Evolutionary conservation across 148 eudicot genomes (phyloP).

Genomic region (Rhododendron mucronatum): DNA sequence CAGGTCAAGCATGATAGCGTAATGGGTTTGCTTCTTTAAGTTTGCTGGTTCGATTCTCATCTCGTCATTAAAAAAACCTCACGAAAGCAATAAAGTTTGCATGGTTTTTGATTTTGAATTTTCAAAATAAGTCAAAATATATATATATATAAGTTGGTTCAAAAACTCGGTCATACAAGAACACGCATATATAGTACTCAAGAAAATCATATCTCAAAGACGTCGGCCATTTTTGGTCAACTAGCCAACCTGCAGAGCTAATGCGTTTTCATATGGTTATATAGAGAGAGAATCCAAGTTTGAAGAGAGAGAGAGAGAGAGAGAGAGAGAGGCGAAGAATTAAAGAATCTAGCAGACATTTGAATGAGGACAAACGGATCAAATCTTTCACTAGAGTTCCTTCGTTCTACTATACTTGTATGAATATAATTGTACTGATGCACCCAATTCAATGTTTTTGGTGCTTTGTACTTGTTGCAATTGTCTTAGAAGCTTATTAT

Average conservation of each 20-base stretch:
- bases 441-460: too few relatives aligned
- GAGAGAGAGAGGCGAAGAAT: background rate
- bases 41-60: too few relatives aligned
- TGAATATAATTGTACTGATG: too few relatives aligned
- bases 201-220: background rate
- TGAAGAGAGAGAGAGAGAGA: background rate
- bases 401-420: too few relatives aligned
- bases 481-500: too few relatives aligned
- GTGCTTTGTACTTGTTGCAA: too few relatives aligned
- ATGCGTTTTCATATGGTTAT: too few relatives aligned
- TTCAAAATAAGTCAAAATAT: too few relatives aligned
- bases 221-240: background rate
- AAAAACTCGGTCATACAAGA: background rate
- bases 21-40: too few relatives aligned
- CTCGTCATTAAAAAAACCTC: background rate
- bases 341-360: constrained; percentile 20
- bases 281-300: background rate
- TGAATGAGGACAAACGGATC: constrained; percentile 29
- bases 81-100: background rate
- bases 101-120: background rate
- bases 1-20: too few relatives aligned
- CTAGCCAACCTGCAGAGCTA: background rate
- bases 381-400: constrained; percentile 1
- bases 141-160: background rate
- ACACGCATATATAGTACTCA: background rate